A percentile compares a stretch with the other conserved stretches of the same genome.
These are phyloP conservation scores for Dactylonectria estremocensis DNA, from an alignment of 2,329 filamentous ascomycete genomes.

Conservation along the genomic window DNA sequence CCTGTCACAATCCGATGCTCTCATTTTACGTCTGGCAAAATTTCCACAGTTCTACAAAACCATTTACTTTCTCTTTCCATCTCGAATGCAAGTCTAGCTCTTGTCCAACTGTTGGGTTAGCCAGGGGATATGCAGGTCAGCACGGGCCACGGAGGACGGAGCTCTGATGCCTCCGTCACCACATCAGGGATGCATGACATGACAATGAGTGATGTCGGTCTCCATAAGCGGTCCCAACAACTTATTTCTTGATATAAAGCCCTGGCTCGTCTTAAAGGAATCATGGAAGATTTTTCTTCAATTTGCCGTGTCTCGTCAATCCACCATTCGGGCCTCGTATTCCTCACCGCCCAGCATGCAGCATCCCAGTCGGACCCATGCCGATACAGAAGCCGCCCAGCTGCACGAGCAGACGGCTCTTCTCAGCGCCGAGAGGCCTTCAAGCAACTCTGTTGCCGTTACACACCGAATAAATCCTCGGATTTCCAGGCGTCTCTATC, in stretches of 20 bases:
- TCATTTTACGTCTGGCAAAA: no score
- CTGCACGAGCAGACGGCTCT: slow-evolving; percentile 2
- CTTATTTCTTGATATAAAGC: not conserved
- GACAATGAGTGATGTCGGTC: not conserved
- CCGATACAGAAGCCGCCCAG: not conserved
- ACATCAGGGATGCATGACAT: not conserved
- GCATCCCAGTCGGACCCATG: not conserved
- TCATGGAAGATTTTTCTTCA: not conserved
- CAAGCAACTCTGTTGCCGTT: not conserved
- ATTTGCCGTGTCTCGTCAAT: not conserved
- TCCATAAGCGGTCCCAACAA: not conserved
- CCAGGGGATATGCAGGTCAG: not conserved
- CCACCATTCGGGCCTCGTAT: not conserved
- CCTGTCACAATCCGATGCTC: no score
- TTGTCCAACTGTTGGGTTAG: not conserved
- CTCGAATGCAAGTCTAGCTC: no score
- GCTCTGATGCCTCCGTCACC: slow-evolving; percentile 1
- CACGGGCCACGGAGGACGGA: slow-evolving; percentile 23
- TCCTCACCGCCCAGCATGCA: not conserved
- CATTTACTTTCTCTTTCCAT: no score
- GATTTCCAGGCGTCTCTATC: slow-evolving; percentile 59
- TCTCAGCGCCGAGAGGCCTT: not conserved
- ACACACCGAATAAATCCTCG: not conserved
- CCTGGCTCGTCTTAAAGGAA: not conserved
- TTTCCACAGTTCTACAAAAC: no score